Percentiles rank a stretch among this genome's conserved stretches.
Conservation (phyloP, 2,329 filamentous ascomycete genomes). For the Aspergillus tamarii region DNA sequence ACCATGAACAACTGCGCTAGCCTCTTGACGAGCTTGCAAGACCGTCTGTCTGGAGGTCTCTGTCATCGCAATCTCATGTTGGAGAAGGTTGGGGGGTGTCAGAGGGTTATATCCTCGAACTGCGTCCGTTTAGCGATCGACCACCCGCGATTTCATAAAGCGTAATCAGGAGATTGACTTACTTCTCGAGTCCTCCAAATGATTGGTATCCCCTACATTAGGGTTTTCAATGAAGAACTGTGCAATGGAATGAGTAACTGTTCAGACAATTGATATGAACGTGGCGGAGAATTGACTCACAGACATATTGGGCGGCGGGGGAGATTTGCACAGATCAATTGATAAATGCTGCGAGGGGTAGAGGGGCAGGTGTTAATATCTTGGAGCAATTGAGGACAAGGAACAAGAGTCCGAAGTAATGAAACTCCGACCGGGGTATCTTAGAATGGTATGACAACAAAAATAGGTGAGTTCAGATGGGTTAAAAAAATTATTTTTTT, state of each 20-base stretch:
- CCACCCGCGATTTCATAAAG: conserved; percentile 5
- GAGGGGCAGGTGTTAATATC: not conserved
- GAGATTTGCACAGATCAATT: not conserved
- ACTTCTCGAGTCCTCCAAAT: conserved; percentile 84
- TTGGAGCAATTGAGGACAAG: not conserved
- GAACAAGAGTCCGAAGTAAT: not conserved
- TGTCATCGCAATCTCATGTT: conserved; percentile 76
- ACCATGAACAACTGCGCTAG: conserved; percentile 64
- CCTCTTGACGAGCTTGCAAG: conserved; percentile 61
- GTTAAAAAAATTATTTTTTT: too few species aligned
- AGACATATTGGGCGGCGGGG: conserved; percentile 32
- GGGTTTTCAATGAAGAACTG: conserved; percentile 79
- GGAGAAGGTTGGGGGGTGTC: conserved; percentile 89
- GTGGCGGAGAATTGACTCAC: conserved; percentile 31
- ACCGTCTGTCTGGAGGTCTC: conserved; percentile 55
- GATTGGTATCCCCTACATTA: conserved; percentile 73
- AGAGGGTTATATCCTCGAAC: conserved; percentile 91
- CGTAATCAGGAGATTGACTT: conserved; percentile 38
- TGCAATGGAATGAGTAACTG: conserved; percentile 14
- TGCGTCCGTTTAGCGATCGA: conserved; percentile 35
- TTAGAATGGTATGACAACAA: not conserved
- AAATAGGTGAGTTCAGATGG: not conserved
- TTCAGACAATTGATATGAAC: not conserved
- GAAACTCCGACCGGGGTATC: conserved; percentile 2
- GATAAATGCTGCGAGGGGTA: not conserved